Evolutionary conservation across 2,329 filamentous ascomycete genomes (phyloP).

Genomic region (Phialophora macrospora): DNA sequence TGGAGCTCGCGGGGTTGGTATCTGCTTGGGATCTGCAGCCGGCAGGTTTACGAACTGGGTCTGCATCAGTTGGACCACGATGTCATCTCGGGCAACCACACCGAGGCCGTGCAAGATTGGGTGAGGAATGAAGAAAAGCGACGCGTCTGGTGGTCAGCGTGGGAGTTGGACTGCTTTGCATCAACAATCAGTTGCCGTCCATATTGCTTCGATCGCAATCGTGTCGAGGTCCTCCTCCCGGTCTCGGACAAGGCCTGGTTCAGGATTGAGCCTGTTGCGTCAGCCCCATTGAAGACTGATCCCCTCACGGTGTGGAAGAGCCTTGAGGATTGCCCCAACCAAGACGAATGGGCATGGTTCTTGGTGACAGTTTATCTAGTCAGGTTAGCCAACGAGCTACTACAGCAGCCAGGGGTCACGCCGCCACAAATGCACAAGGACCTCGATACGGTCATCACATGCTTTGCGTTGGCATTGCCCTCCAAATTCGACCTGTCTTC

Average conservation of each 20-base stretch:
- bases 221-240: constrained; percentile 10
- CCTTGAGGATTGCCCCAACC: constrained; percentile 14
- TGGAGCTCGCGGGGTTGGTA: constrained; percentile 67
- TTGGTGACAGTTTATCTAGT: constrained; percentile 4
- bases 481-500: background rate
- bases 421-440: background rate
- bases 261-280: constrained; percentile 1
- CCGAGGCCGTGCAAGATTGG: constrained; percentile 4
- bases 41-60: constrained; percentile 85
- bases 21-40: constrained; percentile 88
- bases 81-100: too few species aligned
- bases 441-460: background rate
- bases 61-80: constrained; percentile 79
- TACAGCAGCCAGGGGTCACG: background rate
- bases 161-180: constrained; percentile 18
- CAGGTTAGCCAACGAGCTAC: background rate
- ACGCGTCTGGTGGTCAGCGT: constrained; percentile 20
- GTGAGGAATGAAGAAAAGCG: constrained; percentile 14
- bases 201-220: constrained; percentile 6
- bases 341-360: constrained; percentile 20
- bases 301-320: constrained; percentile 7
- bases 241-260: constrained; percentile 15
- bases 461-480: background rate
- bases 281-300: background rate
- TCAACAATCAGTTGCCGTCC: constrained; percentile 13